A percentile compares a stretch with the other conserved stretches of the same genome.
These are phyloP conservation scores for Camptophora hylomeconis DNA, from an alignment of 2,329 filamentous ascomycete genomes.

Conservation along the genomic window DNA sequence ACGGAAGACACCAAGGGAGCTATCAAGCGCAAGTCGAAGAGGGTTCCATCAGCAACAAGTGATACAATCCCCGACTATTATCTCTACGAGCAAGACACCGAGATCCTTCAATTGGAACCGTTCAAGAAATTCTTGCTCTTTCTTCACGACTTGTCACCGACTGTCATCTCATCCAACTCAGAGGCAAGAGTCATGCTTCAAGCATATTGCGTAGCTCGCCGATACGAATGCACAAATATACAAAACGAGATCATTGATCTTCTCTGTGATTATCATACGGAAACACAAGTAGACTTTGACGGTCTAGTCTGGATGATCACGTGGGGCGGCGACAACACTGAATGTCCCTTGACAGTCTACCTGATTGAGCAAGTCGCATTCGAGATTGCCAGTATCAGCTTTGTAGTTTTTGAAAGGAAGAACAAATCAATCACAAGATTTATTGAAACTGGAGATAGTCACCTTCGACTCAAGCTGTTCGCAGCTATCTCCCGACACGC, in stretches of 20 bases:
- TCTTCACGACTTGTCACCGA: too few species aligned
- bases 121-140: too few species aligned
- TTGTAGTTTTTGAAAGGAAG: conserved; percentile 4
- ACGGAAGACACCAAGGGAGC: not conserved
- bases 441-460: conserved; percentile 5
- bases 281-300: conserved; percentile 9
- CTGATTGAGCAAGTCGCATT: conserved; percentile 14
- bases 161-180: too few species aligned
- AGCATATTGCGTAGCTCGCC: conserved; percentile 12
- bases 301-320: conserved; percentile 13
- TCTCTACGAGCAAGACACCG: too few species aligned
- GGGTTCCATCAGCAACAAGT: not conserved
- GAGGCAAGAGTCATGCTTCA: conserved; percentile 6
- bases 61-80: too few species aligned
- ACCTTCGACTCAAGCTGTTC: conserved; percentile 7
- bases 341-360: conserved; percentile 10
- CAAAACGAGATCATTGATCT: conserved; percentile 15
- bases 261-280: conserved; percentile 9
- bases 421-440: conserved; percentile 9
- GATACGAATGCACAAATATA: conserved; percentile 9
- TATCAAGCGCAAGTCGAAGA: too few species aligned
- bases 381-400: conserved; percentile 12
- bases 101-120: too few species aligned
- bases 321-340: conserved; percentile 6
- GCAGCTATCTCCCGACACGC: conserved; percentile 8